These are phyloP conservation scores for Epichloe hybrida DNA, from an alignment of 2,329 filamentous ascomycete genomes.

Conservation along the genomic window DNA sequence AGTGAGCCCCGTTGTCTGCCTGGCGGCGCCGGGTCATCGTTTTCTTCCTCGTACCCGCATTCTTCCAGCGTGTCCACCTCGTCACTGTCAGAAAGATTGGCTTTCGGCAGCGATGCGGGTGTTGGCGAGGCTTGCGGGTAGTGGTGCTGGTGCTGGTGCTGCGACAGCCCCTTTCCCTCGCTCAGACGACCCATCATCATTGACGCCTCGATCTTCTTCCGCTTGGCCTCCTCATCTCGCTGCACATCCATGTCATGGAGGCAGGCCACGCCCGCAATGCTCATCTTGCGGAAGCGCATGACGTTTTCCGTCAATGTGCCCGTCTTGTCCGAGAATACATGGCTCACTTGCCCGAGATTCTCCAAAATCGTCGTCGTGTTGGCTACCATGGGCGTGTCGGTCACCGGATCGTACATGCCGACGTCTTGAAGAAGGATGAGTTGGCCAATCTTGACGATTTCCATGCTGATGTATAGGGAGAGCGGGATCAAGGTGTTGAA, in stretches of 20 bases:
- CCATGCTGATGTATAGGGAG: constrained; percentile 82
- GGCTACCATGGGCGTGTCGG: constrained; percentile 70
- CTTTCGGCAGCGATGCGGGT: too few relatives aligned
- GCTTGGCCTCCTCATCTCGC: constrained; percentile 35
- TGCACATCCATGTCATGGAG: constrained; percentile 62
- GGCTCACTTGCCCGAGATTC: constrained; percentile 73
- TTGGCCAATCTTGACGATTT: constrained; percentile 77
- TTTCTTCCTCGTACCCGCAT: too few relatives aligned
- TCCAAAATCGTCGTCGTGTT: constrained; percentile 85
- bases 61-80: too few relatives aligned
- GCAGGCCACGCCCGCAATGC: constrained; percentile 68
- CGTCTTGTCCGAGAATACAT: constrained; percentile 84
- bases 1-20: constrained; percentile 8
- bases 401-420: constrained; percentile 75
- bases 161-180: constrained; percentile 11
- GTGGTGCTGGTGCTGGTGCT: background rate
- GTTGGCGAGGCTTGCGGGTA: too few relatives aligned
- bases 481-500: constrained; percentile 92
- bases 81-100: too few relatives aligned
- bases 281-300: constrained; percentile 83
- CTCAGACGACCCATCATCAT: constrained; percentile 13
- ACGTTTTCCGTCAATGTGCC: constrained; percentile 80
- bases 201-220: constrained; percentile 12
- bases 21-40: too few relatives aligned
- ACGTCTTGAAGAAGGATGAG: constrained; percentile 63